These are phyloP conservation scores for Camillea tinctor DNA, from an alignment of 2,329 filamentous ascomycete genomes.

Conservation along the genomic window DNA sequence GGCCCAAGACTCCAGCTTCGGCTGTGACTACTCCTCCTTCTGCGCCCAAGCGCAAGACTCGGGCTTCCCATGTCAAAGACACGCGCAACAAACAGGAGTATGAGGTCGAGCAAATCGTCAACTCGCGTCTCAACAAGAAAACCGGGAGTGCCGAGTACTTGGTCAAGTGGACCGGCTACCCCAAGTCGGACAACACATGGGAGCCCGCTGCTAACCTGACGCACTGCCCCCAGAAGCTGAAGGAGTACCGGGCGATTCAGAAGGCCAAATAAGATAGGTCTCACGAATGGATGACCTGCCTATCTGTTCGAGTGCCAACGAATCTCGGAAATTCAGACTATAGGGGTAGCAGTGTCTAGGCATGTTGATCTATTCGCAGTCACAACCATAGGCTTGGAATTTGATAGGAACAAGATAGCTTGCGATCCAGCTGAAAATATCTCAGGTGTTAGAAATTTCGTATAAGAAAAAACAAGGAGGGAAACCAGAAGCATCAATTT, in stretches of 20 bases:
- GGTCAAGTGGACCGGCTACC: slow-evolving; percentile 55
- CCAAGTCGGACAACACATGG: slow-evolving; percentile 49
- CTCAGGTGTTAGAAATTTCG: no score
- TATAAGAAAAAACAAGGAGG: not conserved
- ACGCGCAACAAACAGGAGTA: slow-evolving; percentile 35
- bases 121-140: slow-evolving; percentile 39
- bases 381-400: no score
- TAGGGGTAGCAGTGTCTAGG: no score
- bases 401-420: no score
- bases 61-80: slow-evolving; percentile 10
- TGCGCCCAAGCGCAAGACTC: slow-evolving; percentile 8
- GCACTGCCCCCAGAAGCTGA: slow-evolving; percentile 32
- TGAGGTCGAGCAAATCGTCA: slow-evolving; percentile 49
- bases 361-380: no score
- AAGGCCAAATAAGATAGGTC: not conserved
- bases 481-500: not conserved
- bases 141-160: slow-evolving; percentile 37
- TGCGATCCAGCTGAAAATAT: no score
- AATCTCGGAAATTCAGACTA: no score
- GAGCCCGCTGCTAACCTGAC: slow-evolving; percentile 47
- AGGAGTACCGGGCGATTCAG: slow-evolving; percentile 12
- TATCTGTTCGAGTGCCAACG: no score
- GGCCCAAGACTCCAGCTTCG: not conserved
- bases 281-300: not conserved
- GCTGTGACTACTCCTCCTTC: not conserved